Conservation (phyloP, 2,329 filamentous ascomycete species). For the Fusarium nelsonii region DNA sequence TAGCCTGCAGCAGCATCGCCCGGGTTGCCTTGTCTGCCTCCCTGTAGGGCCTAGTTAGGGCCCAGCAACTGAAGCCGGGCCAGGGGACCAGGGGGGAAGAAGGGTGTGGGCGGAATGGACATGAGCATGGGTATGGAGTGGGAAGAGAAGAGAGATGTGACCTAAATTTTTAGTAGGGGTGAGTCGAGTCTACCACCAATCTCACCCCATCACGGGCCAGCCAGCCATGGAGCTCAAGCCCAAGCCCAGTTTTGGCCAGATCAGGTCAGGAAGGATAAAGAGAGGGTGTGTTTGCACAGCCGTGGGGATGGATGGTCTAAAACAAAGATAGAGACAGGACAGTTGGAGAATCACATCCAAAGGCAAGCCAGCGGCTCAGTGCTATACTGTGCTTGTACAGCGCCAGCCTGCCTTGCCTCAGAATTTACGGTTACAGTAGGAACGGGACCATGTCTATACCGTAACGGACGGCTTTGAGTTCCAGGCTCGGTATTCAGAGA, state of each 20-base stretch:
- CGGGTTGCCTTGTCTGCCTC: constrained; percentile 6
- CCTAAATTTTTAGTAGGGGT: constrained; percentile 9
- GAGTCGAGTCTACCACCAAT: not conserved
- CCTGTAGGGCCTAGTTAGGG: constrained; percentile 26
- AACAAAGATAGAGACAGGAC: constrained; percentile 1
- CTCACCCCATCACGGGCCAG: constrained; percentile 29
- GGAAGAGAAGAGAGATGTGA: not conserved
- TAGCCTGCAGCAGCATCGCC: constrained; percentile 25
- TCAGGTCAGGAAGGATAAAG: constrained; percentile 25
- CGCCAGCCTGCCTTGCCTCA: constrained; percentile 31
- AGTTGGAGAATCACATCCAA: constrained; percentile 1
- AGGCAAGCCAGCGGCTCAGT: constrained; percentile 33
- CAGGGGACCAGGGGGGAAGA: constrained; percentile 17
- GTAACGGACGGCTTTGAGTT: constrained; percentile 11
- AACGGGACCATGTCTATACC: not conserved
- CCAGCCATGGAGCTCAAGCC: constrained; percentile 25
- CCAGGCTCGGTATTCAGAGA: constrained; percentile 40
- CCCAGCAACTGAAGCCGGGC: constrained; percentile 29
- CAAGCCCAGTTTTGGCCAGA: constrained; percentile 25
- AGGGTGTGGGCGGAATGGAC: not conserved
- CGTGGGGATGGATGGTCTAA: constrained; percentile 10
- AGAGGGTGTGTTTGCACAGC: constrained; percentile 13
- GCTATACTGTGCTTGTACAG: constrained; percentile 13
- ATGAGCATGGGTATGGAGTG: not conserved
- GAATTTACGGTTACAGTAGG: constrained; percentile 1